A percentile compares a stretch with the other conserved stretches of the same genome.
Evolutionary conservation across 805 yeast genomes (phyloP).

Genomic region (Candida berthetii): DNA sequence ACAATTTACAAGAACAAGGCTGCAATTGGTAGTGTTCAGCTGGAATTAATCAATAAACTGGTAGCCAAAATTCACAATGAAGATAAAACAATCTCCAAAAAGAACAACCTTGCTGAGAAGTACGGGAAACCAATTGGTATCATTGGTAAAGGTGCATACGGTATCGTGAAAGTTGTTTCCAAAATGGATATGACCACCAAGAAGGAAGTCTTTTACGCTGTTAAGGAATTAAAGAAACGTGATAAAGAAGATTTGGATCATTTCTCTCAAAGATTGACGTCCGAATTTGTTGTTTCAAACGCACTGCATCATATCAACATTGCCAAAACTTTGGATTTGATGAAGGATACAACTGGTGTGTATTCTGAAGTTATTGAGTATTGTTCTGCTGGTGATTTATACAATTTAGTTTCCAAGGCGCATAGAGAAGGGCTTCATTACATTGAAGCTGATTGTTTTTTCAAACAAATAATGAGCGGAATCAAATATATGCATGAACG

Average conservation of each 20-base stretch:
- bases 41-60: constrained; percentile 40
- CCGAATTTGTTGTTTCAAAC: constrained; percentile 85
- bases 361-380: constrained; percentile 93
- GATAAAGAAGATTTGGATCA: constrained; percentile 97
- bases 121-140: constrained; percentile 48
- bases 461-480: constrained; percentile 82
- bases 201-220: constrained; percentile 84
- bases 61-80: constrained; percentile 37
- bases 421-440: constrained; percentile 48
- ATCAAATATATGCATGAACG: constrained; percentile 80
- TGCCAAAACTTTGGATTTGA: constrained; percentile 70
- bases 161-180: constrained; percentile 93
- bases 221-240: constrained; percentile 92
- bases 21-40: constrained; percentile 45
- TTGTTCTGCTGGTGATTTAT: constrained; percentile 83
- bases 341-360: constrained; percentile 67
- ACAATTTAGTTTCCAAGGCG: constrained; percentile 47
- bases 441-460: constrained; percentile 79
- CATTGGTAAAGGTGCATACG: constrained; percentile 96
- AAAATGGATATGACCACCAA: constrained; percentile 66
- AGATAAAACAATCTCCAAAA: constrained; percentile 14
- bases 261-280: constrained; percentile 84
- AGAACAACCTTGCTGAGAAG: constrained; percentile 32
- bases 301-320: constrained; percentile 72
- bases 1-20: constrained; percentile 23